Percentiles rank a stretch among this genome's conserved stretches.
Evolutionary conservation across 176 grass and related monocot species (phyloP).

Genomic region (Urochloa ruziziensis): DNA sequence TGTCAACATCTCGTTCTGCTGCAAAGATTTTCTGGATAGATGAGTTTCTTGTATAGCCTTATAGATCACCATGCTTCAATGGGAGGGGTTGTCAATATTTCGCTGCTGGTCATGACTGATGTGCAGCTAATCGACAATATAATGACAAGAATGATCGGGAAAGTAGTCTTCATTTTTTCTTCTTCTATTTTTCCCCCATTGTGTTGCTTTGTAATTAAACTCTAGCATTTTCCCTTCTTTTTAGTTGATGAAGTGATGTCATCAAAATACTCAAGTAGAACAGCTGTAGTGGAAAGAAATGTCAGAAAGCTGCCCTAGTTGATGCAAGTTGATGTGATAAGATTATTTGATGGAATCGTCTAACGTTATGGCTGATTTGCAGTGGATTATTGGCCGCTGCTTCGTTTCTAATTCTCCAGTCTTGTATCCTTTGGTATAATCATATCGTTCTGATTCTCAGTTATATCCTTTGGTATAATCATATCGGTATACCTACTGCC

Average conservation of each 20-base stretch:
- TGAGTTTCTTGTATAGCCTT: constrained; percentile 57
- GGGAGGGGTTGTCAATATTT: constrained; percentile 36
- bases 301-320: constrained; percentile 18
- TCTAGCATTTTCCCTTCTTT: constrained; percentile 4
- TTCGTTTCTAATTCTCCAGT: background rate
- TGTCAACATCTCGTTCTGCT: constrained; percentile 45
- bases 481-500: background rate
- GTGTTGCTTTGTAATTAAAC: constrained; percentile 55
- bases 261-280: constrained; percentile 35
- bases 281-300: constrained; percentile 33
- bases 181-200: background rate
- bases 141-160: constrained; percentile 32
- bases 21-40: constrained; percentile 43
- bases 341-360: constrained; percentile 8
- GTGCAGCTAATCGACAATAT: constrained; percentile 27
- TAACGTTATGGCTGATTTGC: background rate
- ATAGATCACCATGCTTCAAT: constrained; percentile 37
- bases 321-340: constrained; percentile 29
- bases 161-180: constrained; percentile 24
- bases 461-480: background rate
- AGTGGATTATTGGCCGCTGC: background rate
- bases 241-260: constrained; percentile 17
- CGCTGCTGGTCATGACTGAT: constrained; percentile 37
- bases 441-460: background rate
- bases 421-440: background rate